Percentiles rank a stretch among this genome's conserved stretches.
Conservation (phyloP, 2,329 filamentous ascomycete species). For the Colletotrichum australisinense region DNA sequence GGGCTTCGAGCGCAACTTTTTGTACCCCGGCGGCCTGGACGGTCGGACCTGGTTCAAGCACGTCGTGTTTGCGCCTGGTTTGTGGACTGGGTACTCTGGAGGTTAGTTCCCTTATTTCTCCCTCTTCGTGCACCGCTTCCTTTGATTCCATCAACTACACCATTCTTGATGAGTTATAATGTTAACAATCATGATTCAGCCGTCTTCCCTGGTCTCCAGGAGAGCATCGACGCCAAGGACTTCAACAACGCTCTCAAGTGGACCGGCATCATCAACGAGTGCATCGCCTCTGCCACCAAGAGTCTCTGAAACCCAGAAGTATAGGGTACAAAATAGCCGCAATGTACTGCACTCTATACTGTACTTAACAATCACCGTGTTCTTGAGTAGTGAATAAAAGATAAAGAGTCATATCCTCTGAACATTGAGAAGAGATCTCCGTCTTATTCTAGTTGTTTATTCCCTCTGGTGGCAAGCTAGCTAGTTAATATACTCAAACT, state of each 20-base stretch:
- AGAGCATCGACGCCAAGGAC: slow-evolving; percentile 71
- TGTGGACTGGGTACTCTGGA: slow-evolving; percentile 93
- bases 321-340: neutral
- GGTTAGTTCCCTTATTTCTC: no score
- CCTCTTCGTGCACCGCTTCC: no score
- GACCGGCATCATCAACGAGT: slow-evolving; percentile 67
- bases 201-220: slow-evolving; percentile 71
- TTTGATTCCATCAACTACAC: no score
- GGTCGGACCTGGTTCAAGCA: slow-evolving; percentile 92
- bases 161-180: slow-evolving; percentile 19
- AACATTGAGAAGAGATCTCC: no score
- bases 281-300: slow-evolving; percentile 59
- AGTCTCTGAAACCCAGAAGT: slow-evolving; percentile 36
- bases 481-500: no score
- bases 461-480: no score
- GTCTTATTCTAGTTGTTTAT: no score
- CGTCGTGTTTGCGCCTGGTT: slow-evolving; percentile 89
- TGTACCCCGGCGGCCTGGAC: slow-evolving; percentile 82
- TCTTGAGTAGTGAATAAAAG: no score
- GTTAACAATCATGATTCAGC: no score
- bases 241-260: slow-evolving; percentile 69
- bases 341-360: neutral
- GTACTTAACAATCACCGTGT: neutral
- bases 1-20: slow-evolving; percentile 81
- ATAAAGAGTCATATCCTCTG: no score